Evolutionary conservation across 805 yeast species (phyloP), one percentile per base, ranked within the genome.

Genomic region (Teunomyces aglyptinius): DNA sequence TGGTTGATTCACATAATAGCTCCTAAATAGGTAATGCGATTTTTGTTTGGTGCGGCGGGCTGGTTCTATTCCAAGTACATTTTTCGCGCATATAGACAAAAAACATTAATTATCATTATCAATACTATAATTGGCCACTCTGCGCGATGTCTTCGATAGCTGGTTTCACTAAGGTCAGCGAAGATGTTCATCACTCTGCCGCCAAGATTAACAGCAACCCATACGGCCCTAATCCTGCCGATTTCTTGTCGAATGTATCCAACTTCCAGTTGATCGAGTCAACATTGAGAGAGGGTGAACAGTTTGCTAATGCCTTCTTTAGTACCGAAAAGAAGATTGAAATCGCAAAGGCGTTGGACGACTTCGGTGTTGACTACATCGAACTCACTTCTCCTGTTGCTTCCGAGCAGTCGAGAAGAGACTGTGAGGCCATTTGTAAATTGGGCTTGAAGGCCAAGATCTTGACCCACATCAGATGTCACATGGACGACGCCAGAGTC

Each of bases 341-440:
- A 71, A 92, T 92, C 54, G 99, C 99, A 60, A 90, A 83, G 75
- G 98, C 98, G 4, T 76, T 92, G 49, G 97, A 92, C 69, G 97
- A 91, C 61, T 92, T 92, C 63, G 99, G 99, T 58, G 99, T 91
- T 42, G 99, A 92, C 73, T 92, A 94, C 75, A 94, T 92, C 55
- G 99, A 92, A 73, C 78, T 92, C 65, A 92, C 99, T 13, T 90
- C 97, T 4, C 99, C 99, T 10, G 97, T 95, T 50, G 98, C 99
- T 35, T 84, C 94, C 48, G 98, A 92, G 69, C 98, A 92, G 76
- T 82, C 91, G 49, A 82, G 94, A 65, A 71, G 65, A 50, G 99
- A 92, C 70, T 92, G 98, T 77, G 98, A 94, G 75, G 97, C 98
- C 49, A 92, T 92, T 58, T 94, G 98, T 80, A 92, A 94, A 77